Base-by-base conservation (phyloP, 2,329 filamentous ascomycete species). In the Fusarium sp. region DNA sequence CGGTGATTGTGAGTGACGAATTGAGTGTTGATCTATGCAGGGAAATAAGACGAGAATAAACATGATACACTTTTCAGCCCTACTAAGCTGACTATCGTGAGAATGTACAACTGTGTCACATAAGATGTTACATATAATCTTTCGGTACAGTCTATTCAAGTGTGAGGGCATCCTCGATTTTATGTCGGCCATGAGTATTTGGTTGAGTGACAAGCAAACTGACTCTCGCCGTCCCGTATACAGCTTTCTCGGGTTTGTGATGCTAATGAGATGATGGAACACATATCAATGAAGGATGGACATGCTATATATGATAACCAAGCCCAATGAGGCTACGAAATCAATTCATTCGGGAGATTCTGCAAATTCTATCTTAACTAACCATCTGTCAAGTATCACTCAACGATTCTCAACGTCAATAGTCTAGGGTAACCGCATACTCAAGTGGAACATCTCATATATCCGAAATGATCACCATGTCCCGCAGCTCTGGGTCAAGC, bases 1-100 rank as follows among this genome's bases (percentile, higher is more conserved):
- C 14, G 29, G 40, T 40, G 10, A 18, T n/a, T 30, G 18, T 22
- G 10, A 22, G 20, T 22, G 32, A 18, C 51, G 24, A 45, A 46
- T 62, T 29, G 27, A 15, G 20, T 40, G 9, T 10, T 42, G n/a
- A 34, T 22, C 29, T 29, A n/a, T 6, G 7, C 9, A 24, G 9
- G 62, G 52, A 46, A 63, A 65, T 59, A 65, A 65, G 51, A 43
- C 52, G 45, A 65, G 6, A 65, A 51, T 65, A 65, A 46, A 51
- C 40, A 15, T 6, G n/a, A 43, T 14, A 15, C 25, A 11, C 24
- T 27, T 10, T 27, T 65, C 45, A 65, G 40, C 40, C 62, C 53
- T 51, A 29, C 18, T 4, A 7, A 50, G 22, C 25, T 10, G 22
- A 38, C 7, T 4, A 50, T 30, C 22, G 6, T 30, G 18, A 32